phyloP scores from a whole-genome alignment of 116 monocot genomes.

The Dioscorea cayenensis region DNA sequence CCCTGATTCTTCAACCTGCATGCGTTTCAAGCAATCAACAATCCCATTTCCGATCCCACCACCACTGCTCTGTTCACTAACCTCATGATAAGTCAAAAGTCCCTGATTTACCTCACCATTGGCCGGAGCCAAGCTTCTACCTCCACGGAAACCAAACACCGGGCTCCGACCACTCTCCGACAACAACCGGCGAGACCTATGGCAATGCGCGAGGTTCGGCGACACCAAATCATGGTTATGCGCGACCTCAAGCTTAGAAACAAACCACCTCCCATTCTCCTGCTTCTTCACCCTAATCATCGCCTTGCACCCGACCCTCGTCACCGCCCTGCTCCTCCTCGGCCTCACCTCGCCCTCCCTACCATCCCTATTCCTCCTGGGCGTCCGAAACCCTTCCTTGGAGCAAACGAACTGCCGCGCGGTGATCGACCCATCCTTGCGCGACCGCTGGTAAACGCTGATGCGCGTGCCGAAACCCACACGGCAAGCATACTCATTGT shows the following conservation, averaged over 20 bases:
- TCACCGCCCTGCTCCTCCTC: background rate
- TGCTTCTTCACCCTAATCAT: constrained; percentile 15
- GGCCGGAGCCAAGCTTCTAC: no score
- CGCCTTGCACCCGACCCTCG: constrained; percentile 19
- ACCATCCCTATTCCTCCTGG: background rate
- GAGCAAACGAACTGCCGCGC: constrained; percentile 19
- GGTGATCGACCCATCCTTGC: constrained; percentile 13
- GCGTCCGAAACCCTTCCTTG: constrained; percentile 17
- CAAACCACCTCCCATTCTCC: constrained; percentile 13
- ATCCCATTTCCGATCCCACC: background rate
- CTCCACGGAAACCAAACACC: background rate
- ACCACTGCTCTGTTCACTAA: background rate
- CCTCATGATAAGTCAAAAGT: background rate
- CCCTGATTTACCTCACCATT: no score
- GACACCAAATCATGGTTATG: constrained; percentile 10
- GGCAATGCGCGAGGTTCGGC: constrained; percentile 6
- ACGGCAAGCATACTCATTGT: constrained; percentile 14
- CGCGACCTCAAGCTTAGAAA: constrained; percentile 4
- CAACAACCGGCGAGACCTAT: background rate
- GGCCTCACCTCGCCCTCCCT: background rate
- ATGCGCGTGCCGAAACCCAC: constrained; percentile 15
- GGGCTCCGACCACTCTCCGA: background rate
- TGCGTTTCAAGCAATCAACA: constrained; percentile 12
- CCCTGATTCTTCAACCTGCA: constrained; percentile 10
- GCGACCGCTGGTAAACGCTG: background rate